Evolutionary conservation across 805 yeast genomes (phyloP).

Genomic region (Saccharomycopsis babjevae): DNA sequence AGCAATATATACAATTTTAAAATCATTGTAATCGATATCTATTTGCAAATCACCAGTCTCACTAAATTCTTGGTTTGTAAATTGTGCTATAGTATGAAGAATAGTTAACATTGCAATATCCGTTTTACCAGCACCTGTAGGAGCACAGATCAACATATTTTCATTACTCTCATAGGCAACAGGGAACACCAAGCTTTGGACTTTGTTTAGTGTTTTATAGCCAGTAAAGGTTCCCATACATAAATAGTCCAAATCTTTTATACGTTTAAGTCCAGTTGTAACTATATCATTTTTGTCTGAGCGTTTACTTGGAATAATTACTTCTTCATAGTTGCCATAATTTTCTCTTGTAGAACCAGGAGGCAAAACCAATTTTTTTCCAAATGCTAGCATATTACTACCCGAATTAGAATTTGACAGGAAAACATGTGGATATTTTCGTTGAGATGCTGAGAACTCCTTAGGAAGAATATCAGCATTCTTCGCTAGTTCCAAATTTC

Average conservation of each 20-base stretch:
- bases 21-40: slow-evolving; percentile 70
- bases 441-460: slow-evolving; percentile 22
- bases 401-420: slow-evolving; percentile 45
- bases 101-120: slow-evolving; percentile 82
- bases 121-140: slow-evolving; percentile 97
- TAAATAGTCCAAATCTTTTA: slow-evolving; percentile 58
- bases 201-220: slow-evolving; percentile 67
- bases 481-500: slow-evolving; percentile 40
- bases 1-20: slow-evolving; percentile 87
- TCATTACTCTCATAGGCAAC: slow-evolving; percentile 90
- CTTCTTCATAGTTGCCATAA: slow-evolving; percentile 62
- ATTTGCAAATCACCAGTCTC: slow-evolving; percentile 40
- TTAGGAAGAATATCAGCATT: slow-evolving; percentile 37
- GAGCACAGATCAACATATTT: slow-evolving; percentile 93
- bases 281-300: slow-evolving; percentile 30
- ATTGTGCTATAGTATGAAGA: slow-evolving; percentile 69
- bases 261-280: slow-evolving; percentile 41
- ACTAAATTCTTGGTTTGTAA: slow-evolving; percentile 40
- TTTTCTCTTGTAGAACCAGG: slow-evolving; percentile 63
- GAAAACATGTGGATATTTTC: slow-evolving; percentile 79
- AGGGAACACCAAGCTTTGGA: slow-evolving; percentile 86
- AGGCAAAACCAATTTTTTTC: slow-evolving; percentile 73
- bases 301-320: slow-evolving; percentile 69
- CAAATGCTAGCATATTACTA: slow-evolving; percentile 64
- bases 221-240: slow-evolving; percentile 80